phyloP scores from a whole-genome alignment of 1,139 yeast genomes.

The Wickerhamomyces sp. region DNA sequence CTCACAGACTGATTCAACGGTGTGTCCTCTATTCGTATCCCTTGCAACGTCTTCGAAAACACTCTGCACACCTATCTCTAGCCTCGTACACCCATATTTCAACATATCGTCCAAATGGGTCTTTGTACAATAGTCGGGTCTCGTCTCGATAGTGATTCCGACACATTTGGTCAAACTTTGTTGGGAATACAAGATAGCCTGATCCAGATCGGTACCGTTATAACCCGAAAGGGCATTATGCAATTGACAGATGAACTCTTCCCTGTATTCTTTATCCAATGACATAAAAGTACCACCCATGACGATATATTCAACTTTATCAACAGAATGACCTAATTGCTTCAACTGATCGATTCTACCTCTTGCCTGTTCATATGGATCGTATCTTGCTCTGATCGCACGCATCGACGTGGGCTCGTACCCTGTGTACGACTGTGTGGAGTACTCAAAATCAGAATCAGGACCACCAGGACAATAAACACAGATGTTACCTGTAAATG shows the following conservation, averaged over 20 bases:
- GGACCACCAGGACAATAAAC: slow-evolving; percentile 99
- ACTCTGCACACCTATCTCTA: slow-evolving; percentile 96
- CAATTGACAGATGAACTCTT: slow-evolving; percentile 77
- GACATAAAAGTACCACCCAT: slow-evolving; percentile 99
- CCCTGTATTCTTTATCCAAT: slow-evolving; percentile 82
- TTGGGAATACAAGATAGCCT: slow-evolving; percentile 86
- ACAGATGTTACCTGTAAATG: slow-evolving; percentile 97
- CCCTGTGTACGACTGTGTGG: slow-evolving; percentile 97
- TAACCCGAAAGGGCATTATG: slow-evolving; percentile 96
- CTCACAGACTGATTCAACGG: slow-evolving; percentile 93
- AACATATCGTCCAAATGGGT: slow-evolving; percentile 95
- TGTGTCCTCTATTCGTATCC: slow-evolving; percentile 97
- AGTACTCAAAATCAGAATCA: slow-evolving; percentile 94
- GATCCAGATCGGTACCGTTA: slow-evolving; percentile 83
- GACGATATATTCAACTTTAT: slow-evolving; percentile 93
- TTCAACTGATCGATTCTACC: slow-evolving; percentile 96
- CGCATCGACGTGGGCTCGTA: slow-evolving; percentile 99
- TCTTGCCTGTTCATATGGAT: slow-evolving; percentile 97
- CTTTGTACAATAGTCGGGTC: slow-evolving; percentile 98
- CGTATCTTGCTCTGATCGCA: slow-evolving; percentile 95
- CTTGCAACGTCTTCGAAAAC: slow-evolving; percentile 98
- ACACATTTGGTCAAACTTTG: slow-evolving; percentile 96
- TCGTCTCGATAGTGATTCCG: slow-evolving; percentile 95
- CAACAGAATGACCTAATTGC: slow-evolving; percentile 93
- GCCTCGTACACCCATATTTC: slow-evolving; percentile 91